A percentile compares a stretch with the other conserved stretches of the same genome.
phyloP scores from a whole-genome alignment of 768 basidiomycete species.

The Hypsizygus marmoreus region DNA sequence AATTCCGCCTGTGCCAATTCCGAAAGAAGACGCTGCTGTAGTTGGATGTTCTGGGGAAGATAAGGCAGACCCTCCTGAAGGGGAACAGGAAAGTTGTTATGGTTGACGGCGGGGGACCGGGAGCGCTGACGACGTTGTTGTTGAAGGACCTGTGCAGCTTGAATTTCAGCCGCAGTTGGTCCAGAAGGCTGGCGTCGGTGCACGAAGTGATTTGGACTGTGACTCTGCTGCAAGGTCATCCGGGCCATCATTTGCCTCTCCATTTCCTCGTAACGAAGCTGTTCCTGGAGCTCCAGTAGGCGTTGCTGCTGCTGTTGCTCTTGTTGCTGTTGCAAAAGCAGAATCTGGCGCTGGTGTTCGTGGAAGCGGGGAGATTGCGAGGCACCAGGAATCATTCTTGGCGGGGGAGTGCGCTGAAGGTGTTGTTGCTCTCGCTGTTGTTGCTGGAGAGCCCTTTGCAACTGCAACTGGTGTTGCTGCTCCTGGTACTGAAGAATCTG shows the following conservation, averaged over 20 bases:
- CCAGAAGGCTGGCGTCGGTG: constrained; percentile 47
- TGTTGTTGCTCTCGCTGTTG: constrained; percentile 52
- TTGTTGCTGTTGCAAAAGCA: constrained; percentile 70
- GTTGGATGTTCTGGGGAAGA: constrained; percentile 63
- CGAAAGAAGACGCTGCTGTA: constrained; percentile 76
- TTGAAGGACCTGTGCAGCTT: constrained; percentile 42
- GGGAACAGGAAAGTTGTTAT: constrained; percentile 34
- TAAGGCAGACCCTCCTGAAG: constrained; percentile 57
- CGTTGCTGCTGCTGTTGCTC: constrained; percentile 62
- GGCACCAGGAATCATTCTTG: constrained; percentile 65
- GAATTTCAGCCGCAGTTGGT: constrained; percentile 50
- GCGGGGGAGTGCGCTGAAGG: constrained; percentile 64
- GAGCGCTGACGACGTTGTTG: constrained; percentile 53
- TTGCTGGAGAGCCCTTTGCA: constrained; percentile 47
- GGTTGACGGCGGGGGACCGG: constrained; percentile 39
- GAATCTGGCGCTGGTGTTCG: constrained; percentile 71
- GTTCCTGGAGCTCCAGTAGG: constrained; percentile 64
- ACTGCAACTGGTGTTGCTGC: constrained; percentile 51
- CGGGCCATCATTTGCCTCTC: constrained; percentile 63
- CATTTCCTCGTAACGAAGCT: constrained; percentile 62
- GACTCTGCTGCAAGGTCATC: constrained; percentile 45
- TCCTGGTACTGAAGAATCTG: constrained; percentile 51
- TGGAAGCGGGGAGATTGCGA: constrained; percentile 81
- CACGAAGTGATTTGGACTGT: constrained; percentile 26
- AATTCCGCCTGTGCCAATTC: constrained; percentile 76